phyloP scores from a whole-genome alignment of 129 eudicot genomes.

The Dittrichia graveolens region DNA sequence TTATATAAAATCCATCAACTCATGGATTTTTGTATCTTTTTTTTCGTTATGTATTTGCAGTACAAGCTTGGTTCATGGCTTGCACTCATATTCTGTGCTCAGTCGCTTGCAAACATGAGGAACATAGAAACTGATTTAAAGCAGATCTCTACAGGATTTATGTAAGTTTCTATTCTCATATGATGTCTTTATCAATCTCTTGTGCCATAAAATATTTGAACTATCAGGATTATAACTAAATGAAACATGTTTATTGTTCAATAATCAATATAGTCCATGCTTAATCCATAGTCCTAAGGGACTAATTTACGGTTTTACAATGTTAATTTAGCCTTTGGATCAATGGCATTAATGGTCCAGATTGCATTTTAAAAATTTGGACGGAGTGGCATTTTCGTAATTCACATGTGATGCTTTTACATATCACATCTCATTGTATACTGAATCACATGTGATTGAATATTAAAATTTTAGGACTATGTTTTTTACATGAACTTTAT shows the following conservation, averaged over 20 bases:
- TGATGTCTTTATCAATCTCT: slow-evolving; percentile 10
- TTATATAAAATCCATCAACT: not conserved
- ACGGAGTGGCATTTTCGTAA: too few relatives aligned
- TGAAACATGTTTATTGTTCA: not conserved
- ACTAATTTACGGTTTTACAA: too few relatives aligned
- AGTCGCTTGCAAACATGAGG: slow-evolving; percentile 87
- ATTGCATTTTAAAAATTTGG: too few relatives aligned
- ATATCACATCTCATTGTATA: too few relatives aligned
- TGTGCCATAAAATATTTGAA: not conserved
- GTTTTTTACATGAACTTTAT: too few relatives aligned
- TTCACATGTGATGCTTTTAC: too few relatives aligned
- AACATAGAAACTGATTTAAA: slow-evolving; percentile 86
- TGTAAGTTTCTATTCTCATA: slow-evolving; percentile 53
- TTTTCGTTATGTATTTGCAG: slow-evolving; percentile 38
- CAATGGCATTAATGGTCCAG: too few relatives aligned
- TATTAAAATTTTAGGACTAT: too few relatives aligned
- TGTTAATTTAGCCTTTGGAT: too few relatives aligned
- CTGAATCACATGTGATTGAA: too few relatives aligned
- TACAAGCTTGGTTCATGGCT: slow-evolving; percentile 94
- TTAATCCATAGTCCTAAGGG: too few relatives aligned
- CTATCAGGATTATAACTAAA: not conserved
- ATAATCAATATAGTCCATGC: too few relatives aligned
- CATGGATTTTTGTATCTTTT: not conserved
- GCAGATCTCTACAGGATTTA: slow-evolving; percentile 97
- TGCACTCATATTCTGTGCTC: slow-evolving; percentile 85